Base-by-base conservation (phyloP, 164 flowering plant species). In the Santalum album region DNA sequence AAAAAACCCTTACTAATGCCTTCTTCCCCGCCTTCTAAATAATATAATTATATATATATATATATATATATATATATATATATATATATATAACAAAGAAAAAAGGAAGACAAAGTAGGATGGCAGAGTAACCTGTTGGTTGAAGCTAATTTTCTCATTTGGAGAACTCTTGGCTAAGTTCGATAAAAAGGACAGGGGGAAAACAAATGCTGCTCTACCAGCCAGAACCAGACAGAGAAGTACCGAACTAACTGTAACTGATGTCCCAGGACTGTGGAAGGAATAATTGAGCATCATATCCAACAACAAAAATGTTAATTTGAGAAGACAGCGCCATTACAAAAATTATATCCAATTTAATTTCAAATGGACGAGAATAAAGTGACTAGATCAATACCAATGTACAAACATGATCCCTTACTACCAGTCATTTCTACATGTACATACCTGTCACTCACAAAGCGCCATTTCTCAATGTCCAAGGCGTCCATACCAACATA, bases 401-500 rank as follows among this genome's bases (percentile, higher is more conserved):
- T 3, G 9, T 29, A 29, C 4, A 29, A 29, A n/a, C n/a, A n/a
- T n/a, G 34, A 29, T 29, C 34, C 9, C 4, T 9, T 3, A 29
- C 6, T 29, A 29, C 34, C 34, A 4, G 9, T 9, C 9, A 3
- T 29, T 9, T 4, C 0, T 38, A 9, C n/a, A 24, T 14, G 12
- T 6, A 32, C n/a, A 51, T 75, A 79, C 87, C 84, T 82, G 22
- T 70, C 70, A 38, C 75, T 75, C 3, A 72, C 82, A 56, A 70
- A 70, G 55, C 75, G 68, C 96, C 96, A 87, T 61, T 85, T 87
- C 62, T 85, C 92, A 54, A 87, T 79, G 72, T 87, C 96, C 72
- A 87, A 62, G 15, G 96, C 96, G 77, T 88, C 96, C 96, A 88
- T 88, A 6, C 96, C 96, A 32, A 88, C 96, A 65, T 85, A 88